phyloP scores from a whole-genome alignment of 148 eudicot genomes.

The Nyssa sinensis region DNA sequence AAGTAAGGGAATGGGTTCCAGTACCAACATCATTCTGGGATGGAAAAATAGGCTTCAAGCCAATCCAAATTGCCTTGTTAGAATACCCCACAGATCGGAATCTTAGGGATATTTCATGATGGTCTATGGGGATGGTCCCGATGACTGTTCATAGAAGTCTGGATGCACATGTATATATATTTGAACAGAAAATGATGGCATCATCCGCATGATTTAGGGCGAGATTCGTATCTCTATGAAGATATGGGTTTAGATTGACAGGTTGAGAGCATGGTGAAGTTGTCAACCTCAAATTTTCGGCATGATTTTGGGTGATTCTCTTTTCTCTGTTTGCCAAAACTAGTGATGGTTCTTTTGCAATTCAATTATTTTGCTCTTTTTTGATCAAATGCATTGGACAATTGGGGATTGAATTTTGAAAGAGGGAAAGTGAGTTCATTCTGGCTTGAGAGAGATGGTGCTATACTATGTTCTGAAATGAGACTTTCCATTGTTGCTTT shows the following conservation, averaged over 20 bases:
- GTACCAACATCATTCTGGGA: background rate
- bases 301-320: too few species aligned
- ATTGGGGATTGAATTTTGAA: too few species aligned
- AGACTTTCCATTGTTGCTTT: too few species aligned
- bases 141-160: background rate
- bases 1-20: background rate
- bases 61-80: background rate
- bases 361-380: too few species aligned
- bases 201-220: background rate
- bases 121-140: background rate
- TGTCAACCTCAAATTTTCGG: background rate
- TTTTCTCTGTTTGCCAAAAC: too few species aligned
- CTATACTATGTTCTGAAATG: too few species aligned
- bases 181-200: background rate
- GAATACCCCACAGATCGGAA: background rate
- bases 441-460: too few species aligned
- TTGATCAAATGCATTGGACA: too few species aligned
- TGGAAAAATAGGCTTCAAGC: background rate
- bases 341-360: too few species aligned
- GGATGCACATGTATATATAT: background rate
- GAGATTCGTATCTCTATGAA: conserved; percentile 17
- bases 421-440: too few species aligned
- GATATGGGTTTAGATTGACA: background rate
- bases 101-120: background rate
- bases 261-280: background rate